Percentiles rank a stretch among this genome's conserved stretches.
These are phyloP conservation scores for Ricinus communis DNA, from an alignment of 345 rosid genomes.

Conservation along the genomic window DNA sequence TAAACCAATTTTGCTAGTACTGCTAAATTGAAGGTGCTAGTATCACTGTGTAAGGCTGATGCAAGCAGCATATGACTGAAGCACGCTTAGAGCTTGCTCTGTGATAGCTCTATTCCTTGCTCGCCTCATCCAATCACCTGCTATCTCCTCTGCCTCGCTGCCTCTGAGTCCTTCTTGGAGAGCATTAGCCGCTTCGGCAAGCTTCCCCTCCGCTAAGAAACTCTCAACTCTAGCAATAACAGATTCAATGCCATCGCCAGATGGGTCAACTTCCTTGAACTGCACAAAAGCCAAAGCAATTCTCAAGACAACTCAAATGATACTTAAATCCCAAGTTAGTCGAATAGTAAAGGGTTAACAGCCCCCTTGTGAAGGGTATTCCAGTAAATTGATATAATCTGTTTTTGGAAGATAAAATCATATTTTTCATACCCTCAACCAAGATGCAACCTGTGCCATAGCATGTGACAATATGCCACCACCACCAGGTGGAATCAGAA, in stretches of 20 bases:
- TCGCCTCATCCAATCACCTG: constrained; percentile 63
- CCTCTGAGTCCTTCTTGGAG: constrained; percentile 89
- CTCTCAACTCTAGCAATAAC: constrained; percentile 64
- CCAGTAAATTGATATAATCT: background rate
- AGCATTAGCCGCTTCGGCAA: constrained; percentile 81
- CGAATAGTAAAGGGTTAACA: background rate
- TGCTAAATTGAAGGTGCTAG: background rate
- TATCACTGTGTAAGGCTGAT: constrained; percentile 55
- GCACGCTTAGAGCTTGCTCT: constrained; percentile 79
- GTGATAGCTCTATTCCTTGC: constrained; percentile 83
- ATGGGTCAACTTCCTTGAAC: constrained; percentile 67
- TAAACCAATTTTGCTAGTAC: background rate
- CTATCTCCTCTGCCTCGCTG: constrained; percentile 77
- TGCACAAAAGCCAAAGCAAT: constrained; percentile 17
- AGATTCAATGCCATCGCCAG: constrained; percentile 74
- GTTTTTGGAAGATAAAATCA: background rate
- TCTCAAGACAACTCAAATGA: background rate
- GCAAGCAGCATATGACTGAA: constrained; percentile 86
- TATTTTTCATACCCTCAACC: constrained; percentile 68
- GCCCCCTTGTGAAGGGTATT: background rate
- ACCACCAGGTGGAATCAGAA: constrained; percentile 87
- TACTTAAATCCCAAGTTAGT: background rate
- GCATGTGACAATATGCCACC: constrained; percentile 84
- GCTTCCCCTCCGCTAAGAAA: constrained; percentile 76
- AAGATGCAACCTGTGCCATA: constrained; percentile 70